phyloP scores from a whole-genome alignment of 306 rosid species.

The Acacia confusa region DNA sequence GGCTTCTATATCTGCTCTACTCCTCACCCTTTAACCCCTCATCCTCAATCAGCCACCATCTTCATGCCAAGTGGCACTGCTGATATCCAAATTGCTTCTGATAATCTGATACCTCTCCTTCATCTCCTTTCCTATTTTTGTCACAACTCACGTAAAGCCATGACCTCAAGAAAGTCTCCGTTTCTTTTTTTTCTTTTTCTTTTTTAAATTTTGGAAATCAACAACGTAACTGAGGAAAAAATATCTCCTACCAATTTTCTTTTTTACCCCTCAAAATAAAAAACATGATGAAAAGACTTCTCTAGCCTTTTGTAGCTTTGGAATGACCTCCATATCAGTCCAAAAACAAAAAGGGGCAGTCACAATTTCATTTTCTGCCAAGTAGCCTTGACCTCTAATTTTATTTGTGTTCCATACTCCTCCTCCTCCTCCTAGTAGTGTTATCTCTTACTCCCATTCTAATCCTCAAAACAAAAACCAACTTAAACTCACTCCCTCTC shows the following conservation, averaged over 20 bases:
- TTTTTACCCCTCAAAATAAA: background rate
- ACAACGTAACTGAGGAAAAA: slow-evolving; percentile 18
- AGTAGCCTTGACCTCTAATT: slow-evolving; percentile 47
- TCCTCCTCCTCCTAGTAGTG: slow-evolving; percentile 26
- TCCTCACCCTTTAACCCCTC: slow-evolving; percentile 77
- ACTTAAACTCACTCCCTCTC: slow-evolving; percentile 28
- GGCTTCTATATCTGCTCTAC: slow-evolving; percentile 55
- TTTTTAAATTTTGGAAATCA: slow-evolving; percentile 25
- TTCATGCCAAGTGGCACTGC: slow-evolving; percentile 63
- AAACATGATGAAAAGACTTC: slow-evolving; percentile 28
- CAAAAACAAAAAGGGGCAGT: slow-evolving; percentile 77
- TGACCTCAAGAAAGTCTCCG: slow-evolving; percentile 43
- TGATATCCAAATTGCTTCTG: slow-evolving; percentile 56
- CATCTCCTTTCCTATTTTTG: slow-evolving; percentile 45
- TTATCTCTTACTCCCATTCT: slow-evolving; percentile 27
- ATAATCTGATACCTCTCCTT: slow-evolving; percentile 37
- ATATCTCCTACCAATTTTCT: slow-evolving; percentile 21
- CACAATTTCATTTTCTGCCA: slow-evolving; percentile 40
- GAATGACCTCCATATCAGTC: slow-evolving; percentile 37
- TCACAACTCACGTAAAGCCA: slow-evolving; percentile 44
- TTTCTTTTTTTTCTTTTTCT: background rate
- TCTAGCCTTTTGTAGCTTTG: slow-evolving; percentile 42
- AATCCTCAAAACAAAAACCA: slow-evolving; percentile 39
- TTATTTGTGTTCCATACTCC: slow-evolving; percentile 46
- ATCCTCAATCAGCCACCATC: slow-evolving; percentile 71